Conservation (phyloP, 116 monocot genomes). For the Phalaenopsis hybrid region DNA sequence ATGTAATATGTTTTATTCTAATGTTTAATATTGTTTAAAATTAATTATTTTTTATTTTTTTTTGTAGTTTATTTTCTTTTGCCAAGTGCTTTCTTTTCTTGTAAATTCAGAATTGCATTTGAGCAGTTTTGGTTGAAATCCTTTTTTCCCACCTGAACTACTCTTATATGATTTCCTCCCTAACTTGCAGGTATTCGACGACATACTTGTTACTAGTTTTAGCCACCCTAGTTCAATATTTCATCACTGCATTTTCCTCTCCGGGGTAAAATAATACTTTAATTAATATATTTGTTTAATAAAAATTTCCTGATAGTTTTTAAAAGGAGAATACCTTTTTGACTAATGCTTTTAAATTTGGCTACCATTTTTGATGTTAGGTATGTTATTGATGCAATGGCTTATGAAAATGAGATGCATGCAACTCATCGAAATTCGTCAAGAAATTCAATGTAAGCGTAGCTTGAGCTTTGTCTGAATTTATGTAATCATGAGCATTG, state of each 20-base stretch:
- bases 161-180: neutral
- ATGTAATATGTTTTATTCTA: neutral
- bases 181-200: constrained; percentile 51
- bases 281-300: neutral
- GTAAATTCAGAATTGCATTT: neutral
- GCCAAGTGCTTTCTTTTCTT: neutral
- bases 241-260: constrained; percentile 66
- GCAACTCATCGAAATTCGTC: constrained; percentile 29
- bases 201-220: constrained; percentile 49
- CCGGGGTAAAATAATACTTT: constrained; percentile 58
- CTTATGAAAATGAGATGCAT: constrained; percentile 29
- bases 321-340: neutral
- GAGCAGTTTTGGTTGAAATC: neutral
- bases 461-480: neutral
- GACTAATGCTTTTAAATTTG: neutral
- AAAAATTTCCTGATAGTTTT: neutral
- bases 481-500: neutral
- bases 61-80: neutral
- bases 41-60: neutral
- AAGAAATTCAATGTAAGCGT: constrained; percentile 48
- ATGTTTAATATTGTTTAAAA: neutral
- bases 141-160: neutral
- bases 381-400: constrained; percentile 80
- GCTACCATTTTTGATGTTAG: constrained; percentile 18
- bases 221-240: constrained; percentile 63